Base-by-base conservation (phyloP, 2,329 filamentous ascomycete genomes). In the Zasmidium angulare region DNA sequence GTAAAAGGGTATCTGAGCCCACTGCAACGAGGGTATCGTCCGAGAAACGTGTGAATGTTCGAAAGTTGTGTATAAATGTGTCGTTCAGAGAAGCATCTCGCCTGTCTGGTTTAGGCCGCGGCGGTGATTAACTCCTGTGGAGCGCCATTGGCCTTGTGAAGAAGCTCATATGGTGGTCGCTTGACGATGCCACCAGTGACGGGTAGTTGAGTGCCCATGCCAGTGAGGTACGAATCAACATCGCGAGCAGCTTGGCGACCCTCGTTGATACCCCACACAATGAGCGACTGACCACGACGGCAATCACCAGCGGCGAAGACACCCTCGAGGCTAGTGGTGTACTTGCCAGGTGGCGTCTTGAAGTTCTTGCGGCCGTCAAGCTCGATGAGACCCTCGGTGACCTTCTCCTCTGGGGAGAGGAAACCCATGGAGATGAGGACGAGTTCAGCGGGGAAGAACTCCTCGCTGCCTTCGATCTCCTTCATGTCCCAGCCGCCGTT, bases 201-300 rank as follows among this genome's bases (percentile, higher is more conserved):
- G 10, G 93, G 93, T 50, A 98, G 84, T 71, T 84, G 85, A 59
- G 90, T 93, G 72, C 86, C 81, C 55, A 79, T 84, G 63, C 89
- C 85, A 76, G 90, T 90, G 48, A 98, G 88, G 82, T 86, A 96
- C 54, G 91, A 77, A 75, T 98, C 93, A 58, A 97, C 89, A 76
- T 98, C 93, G 63, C 93, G 89, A 70, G 93, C 93, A 69, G 89
- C 89, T 80, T 95, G 90, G 69, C 93, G 90, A 71, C 93, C 93
- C 79, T 98, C 93, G 74, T 98, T 98, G 82, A 98, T 98, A 74
- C 93, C 93, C 91, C 93, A 98, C 66, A 98, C 93, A 77, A 98
- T 97, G 59, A 98, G 82, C 57, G 91, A 96, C 79, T 98, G 93
- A 58, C 93, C 93, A 72, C 93, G 89, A 62, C 93, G 89, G 77